phyloP scores from a whole-genome alignment of 768 basidiomycete genomes.

The Pleurotus pulmonarius region DNA sequence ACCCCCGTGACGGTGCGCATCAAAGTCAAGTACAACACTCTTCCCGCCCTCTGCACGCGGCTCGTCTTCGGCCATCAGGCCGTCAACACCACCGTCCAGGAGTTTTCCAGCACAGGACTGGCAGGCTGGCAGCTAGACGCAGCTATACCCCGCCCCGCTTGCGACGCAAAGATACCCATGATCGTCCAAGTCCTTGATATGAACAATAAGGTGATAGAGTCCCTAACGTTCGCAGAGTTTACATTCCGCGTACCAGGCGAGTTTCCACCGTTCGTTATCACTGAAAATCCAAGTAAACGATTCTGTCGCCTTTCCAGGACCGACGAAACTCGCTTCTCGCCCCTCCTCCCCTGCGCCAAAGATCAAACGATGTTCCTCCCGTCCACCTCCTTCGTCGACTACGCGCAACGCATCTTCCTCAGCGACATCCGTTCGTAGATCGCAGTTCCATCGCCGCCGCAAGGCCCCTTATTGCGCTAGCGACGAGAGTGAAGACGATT shows the following conservation, averaged over 20 bases:
- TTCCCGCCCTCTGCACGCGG: constrained; percentile 60
- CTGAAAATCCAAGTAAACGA: constrained; percentile 2
- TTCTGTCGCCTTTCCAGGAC: constrained; percentile 8
- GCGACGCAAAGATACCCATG: constrained; percentile 44
- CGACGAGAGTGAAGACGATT: constrained; percentile 26
- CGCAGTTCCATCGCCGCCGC: constrained; percentile 13
- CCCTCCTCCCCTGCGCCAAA: constrained; percentile 16
- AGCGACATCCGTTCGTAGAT: background rate
- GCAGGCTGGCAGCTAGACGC: constrained; percentile 67
- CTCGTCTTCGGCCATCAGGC: constrained; percentile 71
- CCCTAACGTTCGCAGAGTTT: constrained; percentile 70
- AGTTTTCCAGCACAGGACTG: constrained; percentile 40
- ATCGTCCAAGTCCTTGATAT: constrained; percentile 62
- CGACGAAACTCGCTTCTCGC: constrained; percentile 28
- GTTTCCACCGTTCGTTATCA: constrained; percentile 12
- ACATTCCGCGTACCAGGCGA: constrained; percentile 52
- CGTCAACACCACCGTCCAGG: constrained; percentile 62
- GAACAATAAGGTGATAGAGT: constrained; percentile 53
- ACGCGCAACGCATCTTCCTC: constrained; percentile 36
- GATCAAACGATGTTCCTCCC: constrained; percentile 8
- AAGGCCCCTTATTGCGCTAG: background rate
- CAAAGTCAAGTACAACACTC: constrained; percentile 48
- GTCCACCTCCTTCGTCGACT: constrained; percentile 31
- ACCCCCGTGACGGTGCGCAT: constrained; percentile 62
- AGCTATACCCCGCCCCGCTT: constrained; percentile 50